Base-by-base conservation (phyloP, 2,329 filamentous ascomycete species). In the Dactylellina leptospora region DNA sequence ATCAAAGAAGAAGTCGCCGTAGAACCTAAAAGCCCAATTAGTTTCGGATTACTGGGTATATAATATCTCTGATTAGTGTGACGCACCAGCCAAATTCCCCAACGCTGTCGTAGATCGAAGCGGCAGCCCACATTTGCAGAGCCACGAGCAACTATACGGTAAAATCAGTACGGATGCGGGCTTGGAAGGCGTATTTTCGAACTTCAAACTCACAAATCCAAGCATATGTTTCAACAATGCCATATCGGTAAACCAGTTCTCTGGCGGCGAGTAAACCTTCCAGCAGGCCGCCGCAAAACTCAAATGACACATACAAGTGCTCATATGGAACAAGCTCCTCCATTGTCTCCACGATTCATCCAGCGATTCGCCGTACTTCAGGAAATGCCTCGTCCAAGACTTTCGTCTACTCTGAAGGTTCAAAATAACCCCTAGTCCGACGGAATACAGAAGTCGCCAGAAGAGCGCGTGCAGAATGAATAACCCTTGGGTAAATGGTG, bases 341-440 rank as follows among this genome's bases (percentile, higher is more conserved):
- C 95, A 99, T 79, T 99, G 93, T 63, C 90, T 88, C 95, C 95
- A 99, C 2, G 93, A 93, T 80, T 97, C 95, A 73, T 90, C 89
- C 2, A 88, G 88, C 73, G 86, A 92, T 79, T 97, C 95, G 73
- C 95, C 95, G 77, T 90, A 97, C 80, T 99, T 99, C 81, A 99
- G 86, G 78, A 97, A 99, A 82, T 99, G 95, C 23, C 95, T 88
- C 13, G 93, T 97, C 92, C 95, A 97, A 80, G 90, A 88, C 82
- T 97, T 97, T 80, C 89, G 87, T 77, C 89, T 89, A 18, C 93
- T 97, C 80, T 99, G 95, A 61, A 86, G 85, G 76, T 91, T 88
- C 50, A 99, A 85, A 71, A 97, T 88, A 76, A 91, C 85, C 45
- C 93, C 95, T 23, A 99, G 86, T 22, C 95, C 95, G 60, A 95